Evolutionary conservation across 2,329 filamentous ascomycete genomes (phyloP), one percentile per base, ranked within the genome.

Genomic region (Penicillium vulpinum): DNA sequence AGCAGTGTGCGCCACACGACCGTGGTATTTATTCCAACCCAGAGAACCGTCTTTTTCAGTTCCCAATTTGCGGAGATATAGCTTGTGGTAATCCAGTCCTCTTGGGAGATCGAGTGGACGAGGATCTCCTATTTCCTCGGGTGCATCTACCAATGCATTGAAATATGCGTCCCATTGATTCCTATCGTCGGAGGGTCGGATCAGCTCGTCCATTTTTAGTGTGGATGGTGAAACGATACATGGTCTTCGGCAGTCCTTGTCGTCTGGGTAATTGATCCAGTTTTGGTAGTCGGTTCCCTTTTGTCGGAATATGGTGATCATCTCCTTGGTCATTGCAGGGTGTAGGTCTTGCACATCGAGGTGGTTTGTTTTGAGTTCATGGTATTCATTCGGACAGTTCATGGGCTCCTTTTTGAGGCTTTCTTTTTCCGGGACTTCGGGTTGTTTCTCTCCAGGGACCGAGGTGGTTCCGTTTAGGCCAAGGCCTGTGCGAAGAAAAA

Each of bases 351-450:
- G 13, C 13, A 16, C 8, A 5, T 40, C 21, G 13, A 5, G 2
- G 7, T 18, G 2, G 2, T 24, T 2, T 24, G 21, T 5, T 9
- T 41, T 16, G 15, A 6, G 2, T 24, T 24, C 15, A 24, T 13
- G 39, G 9, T 2, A 13, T 16, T 16, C 2, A 5, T 24, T 4
- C 7, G 5, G 6, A 10, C 4, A 16, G 2, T 7, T 4, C 7
- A 10, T 13, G 10, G 13, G 7, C 13, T n/a, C 3, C 11, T 26
- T n/a, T 8, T 95, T 26, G 22, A 9, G 1, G 16, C 2, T 15
- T 26, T 26, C 9, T 2, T 26, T 26, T 41, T n/a, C 39, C 4
- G 5, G 6, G 13, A 24, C 15, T 10, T 41, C 15, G 15, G 15
- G 22, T 4, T 1, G 22, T 41, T 10, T 11, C 10, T 26, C 9